Evolutionary conservation across 345 rosid genomes (phyloP).

Genomic region (Carallia pectinifolia): DNA sequence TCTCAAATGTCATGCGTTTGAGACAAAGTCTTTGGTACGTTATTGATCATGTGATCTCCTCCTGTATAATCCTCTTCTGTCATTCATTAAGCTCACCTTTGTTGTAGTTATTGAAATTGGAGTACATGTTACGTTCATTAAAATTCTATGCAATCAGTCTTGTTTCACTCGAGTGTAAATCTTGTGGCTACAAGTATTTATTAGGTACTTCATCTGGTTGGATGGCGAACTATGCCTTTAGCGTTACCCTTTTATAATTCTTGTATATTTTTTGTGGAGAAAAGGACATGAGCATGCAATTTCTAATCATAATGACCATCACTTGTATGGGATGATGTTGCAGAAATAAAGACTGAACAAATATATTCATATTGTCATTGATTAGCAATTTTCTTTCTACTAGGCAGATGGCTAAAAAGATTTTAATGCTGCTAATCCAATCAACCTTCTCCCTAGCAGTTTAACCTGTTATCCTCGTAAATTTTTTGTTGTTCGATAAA

Average conservation of each 20-base stretch:
- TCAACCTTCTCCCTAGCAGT: constrained; percentile 97
- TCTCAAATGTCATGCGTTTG: too few relatives aligned
- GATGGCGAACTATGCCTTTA: constrained; percentile 96
- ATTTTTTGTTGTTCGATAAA: neutral
- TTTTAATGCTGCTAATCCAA: constrained; percentile 71
- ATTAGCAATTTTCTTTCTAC: constrained; percentile 82
- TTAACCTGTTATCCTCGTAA: constrained; percentile 23
- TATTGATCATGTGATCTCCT: too few relatives aligned
- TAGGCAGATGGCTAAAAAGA: constrained; percentile 77
- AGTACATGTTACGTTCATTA: neutral
- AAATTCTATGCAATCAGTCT: constrained; percentile 1
- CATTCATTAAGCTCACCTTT: too few relatives aligned
- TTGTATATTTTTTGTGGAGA: constrained; percentile 93
- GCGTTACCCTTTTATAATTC: constrained; percentile 72
- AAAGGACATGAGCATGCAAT: constrained; percentile 92
- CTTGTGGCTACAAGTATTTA: constrained; percentile 6
- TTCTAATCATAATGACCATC: constrained; percentile 93
- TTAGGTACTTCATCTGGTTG: constrained; percentile 96
- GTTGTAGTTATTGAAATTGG: neutral
- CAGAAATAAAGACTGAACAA: constrained; percentile 90
- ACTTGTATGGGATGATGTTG: constrained; percentile 97
- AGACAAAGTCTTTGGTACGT: too few relatives aligned
- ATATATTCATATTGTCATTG: constrained; percentile 83
- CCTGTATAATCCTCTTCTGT: too few relatives aligned
- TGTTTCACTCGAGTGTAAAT: neutral